These are phyloP conservation scores for Xylaria nigripes DNA, from an alignment of 495 filamentous ascomycete species.

Conservation along the genomic window DNA sequence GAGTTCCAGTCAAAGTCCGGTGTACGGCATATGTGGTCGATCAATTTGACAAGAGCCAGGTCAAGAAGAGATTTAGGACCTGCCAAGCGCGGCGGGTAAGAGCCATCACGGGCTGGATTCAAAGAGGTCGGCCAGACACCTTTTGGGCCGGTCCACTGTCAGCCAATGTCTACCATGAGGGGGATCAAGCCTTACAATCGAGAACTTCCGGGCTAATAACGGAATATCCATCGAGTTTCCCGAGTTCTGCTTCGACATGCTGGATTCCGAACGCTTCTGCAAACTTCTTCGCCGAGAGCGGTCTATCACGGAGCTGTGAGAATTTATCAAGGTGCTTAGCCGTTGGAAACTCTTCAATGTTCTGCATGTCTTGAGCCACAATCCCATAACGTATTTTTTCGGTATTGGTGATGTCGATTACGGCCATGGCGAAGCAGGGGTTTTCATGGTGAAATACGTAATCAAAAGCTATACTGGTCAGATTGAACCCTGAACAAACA, in stretches of 20 bases:
- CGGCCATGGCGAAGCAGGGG: neutral
- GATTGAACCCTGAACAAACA: neutral
- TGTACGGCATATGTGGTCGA: neutral
- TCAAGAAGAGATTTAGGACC: neutral
- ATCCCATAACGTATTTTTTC: neutral
- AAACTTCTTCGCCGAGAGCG: neutral
- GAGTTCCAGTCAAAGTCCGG: neutral
- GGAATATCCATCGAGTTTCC: neutral
- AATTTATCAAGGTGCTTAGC: neutral
- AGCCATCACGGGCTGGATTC: too few species aligned
- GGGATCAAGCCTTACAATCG: neutral
- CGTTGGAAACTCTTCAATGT: neutral
- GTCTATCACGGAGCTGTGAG: neutral
- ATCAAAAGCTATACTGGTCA: neutral
- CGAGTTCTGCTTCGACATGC: neutral
- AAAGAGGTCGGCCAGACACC: neutral
- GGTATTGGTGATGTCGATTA: neutral
- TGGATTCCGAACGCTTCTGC: neutral
- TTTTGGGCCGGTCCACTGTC: neutral
- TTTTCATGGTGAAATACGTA: neutral
- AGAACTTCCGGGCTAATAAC: neutral
- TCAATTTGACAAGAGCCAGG: neutral
- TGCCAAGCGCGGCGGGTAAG: neutral
- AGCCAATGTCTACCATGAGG: neutral
- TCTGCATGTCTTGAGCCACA: neutral